These are phyloP conservation scores for Plasmodium cynomolgi DNA, from an alignment of 169 alveolate species.

Conservation along the genomic window DNA sequence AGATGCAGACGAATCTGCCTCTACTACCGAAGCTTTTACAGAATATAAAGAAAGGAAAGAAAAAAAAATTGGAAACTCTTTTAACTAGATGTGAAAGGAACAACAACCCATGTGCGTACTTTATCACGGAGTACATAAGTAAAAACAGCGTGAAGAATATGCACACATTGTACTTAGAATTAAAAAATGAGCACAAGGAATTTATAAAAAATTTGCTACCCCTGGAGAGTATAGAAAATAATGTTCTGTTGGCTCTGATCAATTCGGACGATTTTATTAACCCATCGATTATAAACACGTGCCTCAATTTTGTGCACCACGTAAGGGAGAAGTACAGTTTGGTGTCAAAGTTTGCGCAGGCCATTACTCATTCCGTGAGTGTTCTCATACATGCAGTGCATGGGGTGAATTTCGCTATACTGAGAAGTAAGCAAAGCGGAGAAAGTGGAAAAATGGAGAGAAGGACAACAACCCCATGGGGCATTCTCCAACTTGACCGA, in stretches of 20 bases:
- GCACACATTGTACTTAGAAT: conserved; percentile 27
- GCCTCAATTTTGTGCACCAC: conserved; percentile 40
- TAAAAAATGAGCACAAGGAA: conserved; percentile 39
- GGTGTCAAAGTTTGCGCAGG: conserved; percentile 42
- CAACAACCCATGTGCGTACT: conserved; percentile 5
- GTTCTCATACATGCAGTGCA: conserved; percentile 51
- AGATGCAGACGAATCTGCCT: conserved; percentile 22
- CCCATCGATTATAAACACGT: conserved; percentile 37
- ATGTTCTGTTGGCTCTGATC: background rate
- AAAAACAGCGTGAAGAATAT: conserved; percentile 4
- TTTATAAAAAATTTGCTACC: conserved; percentile 48
- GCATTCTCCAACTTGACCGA: background rate
- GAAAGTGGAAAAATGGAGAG: background rate
- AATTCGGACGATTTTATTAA: conserved; percentile 2
- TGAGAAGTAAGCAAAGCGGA: background rate
- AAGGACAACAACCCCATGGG: background rate
- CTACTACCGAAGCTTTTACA: conserved; percentile 41
- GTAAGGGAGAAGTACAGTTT: conserved; percentile 30
- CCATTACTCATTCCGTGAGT: conserved; percentile 2
- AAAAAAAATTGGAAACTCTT: background rate
- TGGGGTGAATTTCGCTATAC: conserved; percentile 2
- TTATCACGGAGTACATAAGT: conserved; percentile 20
- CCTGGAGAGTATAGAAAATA: conserved; percentile 1
- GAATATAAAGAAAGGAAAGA: conserved; percentile 34
- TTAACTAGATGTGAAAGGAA: background rate